Conservation (phyloP, 2,329 filamentous ascomycete species). For the Curvularia hawaiiensis region DNA sequence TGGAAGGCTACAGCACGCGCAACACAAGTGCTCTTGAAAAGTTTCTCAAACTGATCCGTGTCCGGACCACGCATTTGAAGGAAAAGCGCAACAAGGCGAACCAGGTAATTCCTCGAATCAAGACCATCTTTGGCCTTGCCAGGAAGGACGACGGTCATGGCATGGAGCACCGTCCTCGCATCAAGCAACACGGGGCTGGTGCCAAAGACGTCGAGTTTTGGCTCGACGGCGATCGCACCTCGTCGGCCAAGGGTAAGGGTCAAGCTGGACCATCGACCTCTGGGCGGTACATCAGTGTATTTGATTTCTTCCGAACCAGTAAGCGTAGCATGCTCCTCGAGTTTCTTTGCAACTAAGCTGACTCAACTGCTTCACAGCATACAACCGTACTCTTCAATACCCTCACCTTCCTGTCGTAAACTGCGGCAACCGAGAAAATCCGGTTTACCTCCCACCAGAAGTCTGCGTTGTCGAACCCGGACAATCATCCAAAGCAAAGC, state of each 20-base stretch:
- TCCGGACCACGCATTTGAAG: constrained; percentile 45
- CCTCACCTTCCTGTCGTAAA: constrained; percentile 31
- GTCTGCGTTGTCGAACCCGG: constrained; percentile 32
- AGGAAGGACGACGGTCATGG: constrained; percentile 43
- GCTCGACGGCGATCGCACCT: constrained; percentile 16
- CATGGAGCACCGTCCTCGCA: constrained; percentile 21
- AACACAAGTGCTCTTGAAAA: constrained; percentile 31
- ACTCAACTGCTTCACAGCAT: constrained; percentile 4
- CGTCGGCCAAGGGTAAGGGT: constrained; percentile 16
- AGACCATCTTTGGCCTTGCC: constrained; percentile 49
- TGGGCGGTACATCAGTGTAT: constrained; percentile 27
- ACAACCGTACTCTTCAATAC: constrained; percentile 17
- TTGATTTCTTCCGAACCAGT: constrained; percentile 26
- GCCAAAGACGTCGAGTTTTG: constrained; percentile 33
- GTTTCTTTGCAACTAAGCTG: background rate
- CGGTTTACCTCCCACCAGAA: constrained; percentile 32
- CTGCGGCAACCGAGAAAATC: constrained; percentile 29
- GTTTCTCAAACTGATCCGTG: constrained; percentile 46
- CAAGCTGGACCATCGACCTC: constrained; percentile 4
- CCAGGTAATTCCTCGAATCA: constrained; percentile 43
- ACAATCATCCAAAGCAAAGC: constrained; percentile 29
- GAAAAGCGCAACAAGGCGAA: constrained; percentile 41
- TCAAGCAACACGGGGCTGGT: constrained; percentile 21
- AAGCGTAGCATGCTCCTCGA: background rate
- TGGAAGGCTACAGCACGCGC: constrained; percentile 22